Evolutionary conservation across 2,329 filamentous ascomycete species (phyloP).

Genomic region (Claviceps spartinae): DNA sequence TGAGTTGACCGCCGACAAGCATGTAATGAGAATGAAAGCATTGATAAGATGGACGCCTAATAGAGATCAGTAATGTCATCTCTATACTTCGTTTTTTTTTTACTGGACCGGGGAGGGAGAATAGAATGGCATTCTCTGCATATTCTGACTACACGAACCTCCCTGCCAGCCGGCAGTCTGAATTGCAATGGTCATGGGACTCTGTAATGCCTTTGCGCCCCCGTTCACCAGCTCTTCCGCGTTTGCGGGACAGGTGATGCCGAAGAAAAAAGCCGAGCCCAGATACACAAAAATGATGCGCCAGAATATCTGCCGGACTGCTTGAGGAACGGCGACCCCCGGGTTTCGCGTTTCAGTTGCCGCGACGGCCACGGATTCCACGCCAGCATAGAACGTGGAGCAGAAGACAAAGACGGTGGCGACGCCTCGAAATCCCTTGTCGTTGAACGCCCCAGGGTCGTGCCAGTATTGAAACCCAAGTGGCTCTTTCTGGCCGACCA

Average conservation of each 20-base stretch:
- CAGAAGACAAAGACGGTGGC: constrained; percentile 56
- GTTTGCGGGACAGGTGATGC: constrained; percentile 59
- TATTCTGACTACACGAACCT: constrained; percentile 23
- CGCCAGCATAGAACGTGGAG: constrained; percentile 58
- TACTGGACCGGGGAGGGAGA: background rate
- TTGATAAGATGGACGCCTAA: constrained; percentile 58
- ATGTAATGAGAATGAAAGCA: constrained; percentile 61
- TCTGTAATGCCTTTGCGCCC: constrained; percentile 49
- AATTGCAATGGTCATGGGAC: constrained; percentile 61
- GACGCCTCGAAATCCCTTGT: constrained; percentile 52
- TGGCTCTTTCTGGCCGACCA: constrained; percentile 40
- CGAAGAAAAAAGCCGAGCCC: constrained; percentile 61
- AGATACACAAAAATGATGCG: constrained; percentile 52
- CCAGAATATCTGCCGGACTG: constrained; percentile 47
- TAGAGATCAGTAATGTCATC: background rate
- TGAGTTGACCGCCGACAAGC: constrained; percentile 58
- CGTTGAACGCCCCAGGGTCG: constrained; percentile 53
- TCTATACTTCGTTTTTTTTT: no score
- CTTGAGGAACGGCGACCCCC: constrained; percentile 38
- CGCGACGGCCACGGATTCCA: constrained; percentile 48
- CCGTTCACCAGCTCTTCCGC: constrained; percentile 49
- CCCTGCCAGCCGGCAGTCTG: constrained; percentile 60
- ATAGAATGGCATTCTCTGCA: background rate
- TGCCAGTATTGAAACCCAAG: constrained; percentile 62
- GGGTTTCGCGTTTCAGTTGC: constrained; percentile 49